These are phyloP conservation scores for Letharia lupina DNA, from an alignment of 495 filamentous ascomycete genomes.

Conservation along the genomic window DNA sequence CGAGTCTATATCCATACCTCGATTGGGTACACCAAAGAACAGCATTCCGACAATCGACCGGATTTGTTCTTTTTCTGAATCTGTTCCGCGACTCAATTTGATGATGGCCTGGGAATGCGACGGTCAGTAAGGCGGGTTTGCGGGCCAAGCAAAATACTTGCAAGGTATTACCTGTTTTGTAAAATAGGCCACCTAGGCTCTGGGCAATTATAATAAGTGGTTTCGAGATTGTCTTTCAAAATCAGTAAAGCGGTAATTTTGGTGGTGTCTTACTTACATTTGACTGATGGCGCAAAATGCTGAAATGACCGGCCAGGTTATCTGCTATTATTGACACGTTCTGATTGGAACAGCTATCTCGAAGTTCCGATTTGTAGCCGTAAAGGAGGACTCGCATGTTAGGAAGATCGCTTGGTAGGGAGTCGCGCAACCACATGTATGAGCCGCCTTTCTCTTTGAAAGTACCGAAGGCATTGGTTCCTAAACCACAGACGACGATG, in stretches of 20 bases:
- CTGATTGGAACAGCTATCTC: neutral
- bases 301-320: neutral
- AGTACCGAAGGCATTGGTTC: neutral
- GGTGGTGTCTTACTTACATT: too few relatives aligned
- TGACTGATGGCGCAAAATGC: neutral
- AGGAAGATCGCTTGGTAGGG: neutral
- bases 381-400: neutral
- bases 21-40: neutral
- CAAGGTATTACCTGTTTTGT: too few relatives aligned
- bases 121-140: too few relatives aligned
- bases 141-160: too few relatives aligned
- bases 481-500: neutral
- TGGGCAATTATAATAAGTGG: too few relatives aligned
- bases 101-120: too few relatives aligned
- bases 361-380: neutral
- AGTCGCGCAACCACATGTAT: neutral
- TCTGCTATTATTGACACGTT: neutral
- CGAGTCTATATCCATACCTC: neutral
- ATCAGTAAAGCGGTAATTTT: too few relatives aligned
- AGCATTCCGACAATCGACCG: neutral
- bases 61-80: neutral
- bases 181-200: too few relatives aligned
- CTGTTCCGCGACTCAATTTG: neutral
- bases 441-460: constrained; percentile 4
- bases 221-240: too few relatives aligned